These are phyloP conservation scores for Podospora conica DNA, from an alignment of 495 filamentous ascomycete genomes.

Conservation along the genomic window DNA sequence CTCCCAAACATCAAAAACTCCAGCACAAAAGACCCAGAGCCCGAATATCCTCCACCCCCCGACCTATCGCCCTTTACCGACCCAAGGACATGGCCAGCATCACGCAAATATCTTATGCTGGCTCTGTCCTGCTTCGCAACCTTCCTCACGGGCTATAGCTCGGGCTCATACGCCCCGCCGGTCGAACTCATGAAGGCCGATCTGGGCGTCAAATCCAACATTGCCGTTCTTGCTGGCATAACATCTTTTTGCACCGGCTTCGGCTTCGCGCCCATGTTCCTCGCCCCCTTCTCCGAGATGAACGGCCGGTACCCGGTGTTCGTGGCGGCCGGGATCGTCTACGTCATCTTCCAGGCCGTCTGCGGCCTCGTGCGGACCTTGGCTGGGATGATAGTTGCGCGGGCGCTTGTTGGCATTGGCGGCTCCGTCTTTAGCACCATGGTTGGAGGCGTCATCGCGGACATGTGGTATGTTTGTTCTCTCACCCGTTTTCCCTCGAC, in stretches of 20 bases:
- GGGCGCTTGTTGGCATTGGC: conserved; percentile 71
- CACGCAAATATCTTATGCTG: conserved; percentile 66
- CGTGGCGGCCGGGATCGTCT: conserved; percentile 63
- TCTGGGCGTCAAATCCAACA: conserved; percentile 54
- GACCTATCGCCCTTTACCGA: conserved; percentile 61
- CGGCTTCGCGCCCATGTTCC: conserved; percentile 77
- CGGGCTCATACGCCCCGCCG: conserved; percentile 72
- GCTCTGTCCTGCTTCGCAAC: conserved; percentile 70
- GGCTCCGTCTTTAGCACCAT: conserved; percentile 82
- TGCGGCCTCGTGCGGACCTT: conserved; percentile 69
- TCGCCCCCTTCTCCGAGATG: conserved; percentile 87
- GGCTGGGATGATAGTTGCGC: conserved; percentile 67
- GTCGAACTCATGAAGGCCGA: conserved; percentile 54
- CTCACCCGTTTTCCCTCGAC: not conserved
- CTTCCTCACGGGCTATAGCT: conserved; percentile 70
- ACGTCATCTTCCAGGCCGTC: conserved; percentile 58
- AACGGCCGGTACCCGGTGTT: conserved; percentile 80
- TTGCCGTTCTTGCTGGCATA: conserved; percentile 68
- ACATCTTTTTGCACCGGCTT: conserved; percentile 82
- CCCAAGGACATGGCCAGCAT: conserved; percentile 67
- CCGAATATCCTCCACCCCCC: conserved; percentile 49
- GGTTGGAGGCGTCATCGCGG: conserved; percentile 86
- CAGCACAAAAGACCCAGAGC: conserved; percentile 1
- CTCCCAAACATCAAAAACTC: conserved; percentile 40
- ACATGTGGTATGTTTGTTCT: conserved; percentile 66